phyloP scores from a whole-genome alignment of 495 filamentous ascomycete genomes.

The Penicillium fimorum region DNA sequence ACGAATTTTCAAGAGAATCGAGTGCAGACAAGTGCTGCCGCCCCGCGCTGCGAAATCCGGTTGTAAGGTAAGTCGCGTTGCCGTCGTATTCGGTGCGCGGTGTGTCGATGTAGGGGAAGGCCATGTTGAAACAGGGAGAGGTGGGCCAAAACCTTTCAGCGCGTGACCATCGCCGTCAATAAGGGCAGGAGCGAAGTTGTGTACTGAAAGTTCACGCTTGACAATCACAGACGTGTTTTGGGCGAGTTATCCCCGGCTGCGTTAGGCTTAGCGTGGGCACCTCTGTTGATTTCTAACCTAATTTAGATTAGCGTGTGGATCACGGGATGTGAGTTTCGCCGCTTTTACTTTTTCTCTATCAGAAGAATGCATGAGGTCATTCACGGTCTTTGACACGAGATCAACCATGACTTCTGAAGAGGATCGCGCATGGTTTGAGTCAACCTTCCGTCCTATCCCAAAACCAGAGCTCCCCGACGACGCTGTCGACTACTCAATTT shows the following conservation, averaged over 20 bases:
- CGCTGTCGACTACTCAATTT: constrained; percentile 81
- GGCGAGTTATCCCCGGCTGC: constrained; percentile 21
- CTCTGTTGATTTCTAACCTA: constrained; percentile 49
- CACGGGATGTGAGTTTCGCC: constrained; percentile 29
- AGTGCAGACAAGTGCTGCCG: constrained; percentile 59
- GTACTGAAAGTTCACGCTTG: constrained; percentile 3
- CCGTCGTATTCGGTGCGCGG: constrained; percentile 72
- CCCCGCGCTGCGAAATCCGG: constrained; percentile 49
- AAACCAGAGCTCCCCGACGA: constrained; percentile 77
- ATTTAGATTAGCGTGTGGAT: constrained; percentile 31
- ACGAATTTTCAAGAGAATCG: constrained; percentile 80
- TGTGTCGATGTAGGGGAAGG: constrained; percentile 65
- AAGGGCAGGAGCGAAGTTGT: constrained; percentile 3
- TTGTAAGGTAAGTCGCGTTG: constrained; percentile 74
- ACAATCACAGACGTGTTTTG: constrained; percentile 39
- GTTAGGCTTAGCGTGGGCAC: constrained; percentile 18
- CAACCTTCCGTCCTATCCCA: constrained; percentile 57
- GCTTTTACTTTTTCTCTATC: constrained; percentile 23
- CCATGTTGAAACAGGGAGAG: constrained; percentile 35
- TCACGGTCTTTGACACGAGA: constrained; percentile 9
- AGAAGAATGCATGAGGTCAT: constrained; percentile 44
- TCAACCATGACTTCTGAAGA: constrained; percentile 45
- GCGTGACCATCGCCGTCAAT: constrained; percentile 32
- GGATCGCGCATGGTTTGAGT: constrained; percentile 51
- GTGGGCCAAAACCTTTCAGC: constrained; percentile 24